These are phyloP conservation scores for Mycosarcoma mackinlayi DNA, from an alignment of 1,284 basidiomycete species.

Conservation along the genomic window DNA sequence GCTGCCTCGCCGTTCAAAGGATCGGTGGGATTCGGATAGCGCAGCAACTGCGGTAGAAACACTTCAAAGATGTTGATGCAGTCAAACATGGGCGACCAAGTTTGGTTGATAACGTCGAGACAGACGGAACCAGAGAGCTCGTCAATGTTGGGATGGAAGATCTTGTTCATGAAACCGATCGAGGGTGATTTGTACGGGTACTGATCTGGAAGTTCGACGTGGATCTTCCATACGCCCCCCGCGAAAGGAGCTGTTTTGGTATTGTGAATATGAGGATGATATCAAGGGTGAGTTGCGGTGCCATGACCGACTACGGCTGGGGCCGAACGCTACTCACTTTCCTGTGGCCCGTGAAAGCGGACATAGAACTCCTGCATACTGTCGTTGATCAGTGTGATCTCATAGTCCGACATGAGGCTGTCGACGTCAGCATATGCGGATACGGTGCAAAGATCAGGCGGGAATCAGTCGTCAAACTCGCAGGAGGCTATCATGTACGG, in stretches of 20 bases:
- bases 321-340: slow-evolving; percentile 77
- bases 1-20: slow-evolving; percentile 98
- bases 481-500: too few relatives aligned
- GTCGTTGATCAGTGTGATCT: slow-evolving; percentile 96
- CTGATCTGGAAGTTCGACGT: slow-evolving; percentile 98
- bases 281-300: neutral
- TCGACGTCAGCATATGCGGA: neutral
- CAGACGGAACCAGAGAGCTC: slow-evolving; percentile 74
- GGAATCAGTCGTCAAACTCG: neutral
- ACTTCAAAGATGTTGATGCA: slow-evolving; percentile 99
- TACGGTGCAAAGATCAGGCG: neutral
- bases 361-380: slow-evolving; percentile 99
- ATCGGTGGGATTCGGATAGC: slow-evolving; percentile 97
- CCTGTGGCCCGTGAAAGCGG: slow-evolving; percentile 89
- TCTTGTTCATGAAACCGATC: slow-evolving; percentile 99
- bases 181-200: slow-evolving; percentile 99
- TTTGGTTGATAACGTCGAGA: slow-evolving; percentile 65
- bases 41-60: slow-evolving; percentile 93
- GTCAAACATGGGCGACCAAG: slow-evolving; percentile 72
- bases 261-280: neutral
- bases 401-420: slow-evolving; percentile 70
- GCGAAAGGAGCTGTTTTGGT: slow-evolving; percentile 83
- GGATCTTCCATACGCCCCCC: slow-evolving; percentile 97
- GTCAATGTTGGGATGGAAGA: slow-evolving; percentile 98
- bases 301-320: neutral